A percentile compares a stretch with the other conserved stretches of the same genome.
phyloP scores from a whole-genome alignment of 768 basidiomycete species.

The Lactarius sp. region DNA sequence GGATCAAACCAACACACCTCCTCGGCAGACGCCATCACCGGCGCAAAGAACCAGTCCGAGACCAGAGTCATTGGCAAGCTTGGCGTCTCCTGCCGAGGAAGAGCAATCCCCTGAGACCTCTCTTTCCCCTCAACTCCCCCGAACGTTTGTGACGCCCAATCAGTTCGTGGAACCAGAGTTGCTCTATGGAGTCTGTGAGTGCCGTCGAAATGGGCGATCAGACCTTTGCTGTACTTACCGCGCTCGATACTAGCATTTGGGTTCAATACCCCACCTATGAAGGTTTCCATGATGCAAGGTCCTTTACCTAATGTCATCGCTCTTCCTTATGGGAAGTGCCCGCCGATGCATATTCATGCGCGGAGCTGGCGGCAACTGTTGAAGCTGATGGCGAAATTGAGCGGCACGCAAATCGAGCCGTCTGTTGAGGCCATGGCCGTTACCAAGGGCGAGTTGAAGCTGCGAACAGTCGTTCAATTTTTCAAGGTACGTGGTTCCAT shows the following conservation, averaged over 20 bases:
- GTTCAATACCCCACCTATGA: constrained; percentile 55
- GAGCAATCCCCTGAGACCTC: constrained; percentile 1
- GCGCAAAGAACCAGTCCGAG: constrained; percentile 9
- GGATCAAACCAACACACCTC: neutral
- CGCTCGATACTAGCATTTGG: constrained; percentile 51
- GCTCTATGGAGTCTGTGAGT: constrained; percentile 38
- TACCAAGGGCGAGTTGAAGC: constrained; percentile 48
- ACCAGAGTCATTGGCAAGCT: neutral
- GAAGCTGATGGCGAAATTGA: constrained; percentile 68
- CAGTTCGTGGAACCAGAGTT: constrained; percentile 53
- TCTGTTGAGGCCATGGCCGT: constrained; percentile 61
- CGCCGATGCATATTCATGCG: constrained; percentile 68
- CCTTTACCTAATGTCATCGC: constrained; percentile 70
- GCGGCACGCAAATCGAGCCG: constrained; percentile 65
- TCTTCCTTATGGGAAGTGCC: constrained; percentile 62
- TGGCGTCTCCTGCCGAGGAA: constrained; percentile 5
- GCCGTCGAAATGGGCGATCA: neutral
- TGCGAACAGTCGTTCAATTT: constrained; percentile 77
- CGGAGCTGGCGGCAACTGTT: constrained; percentile 70
- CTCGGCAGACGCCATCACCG: neutral
- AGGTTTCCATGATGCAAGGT: constrained; percentile 44
- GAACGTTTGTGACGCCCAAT: constrained; percentile 15
- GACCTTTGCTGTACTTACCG: neutral
- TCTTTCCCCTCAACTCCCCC: neutral
- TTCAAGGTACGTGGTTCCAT: constrained; percentile 47